Percentiles rank a stretch among this genome's conserved stretches.
Evolutionary conservation across 2,329 filamentous ascomycete species (phyloP).

Genomic region (Fusarium multiceps): DNA sequence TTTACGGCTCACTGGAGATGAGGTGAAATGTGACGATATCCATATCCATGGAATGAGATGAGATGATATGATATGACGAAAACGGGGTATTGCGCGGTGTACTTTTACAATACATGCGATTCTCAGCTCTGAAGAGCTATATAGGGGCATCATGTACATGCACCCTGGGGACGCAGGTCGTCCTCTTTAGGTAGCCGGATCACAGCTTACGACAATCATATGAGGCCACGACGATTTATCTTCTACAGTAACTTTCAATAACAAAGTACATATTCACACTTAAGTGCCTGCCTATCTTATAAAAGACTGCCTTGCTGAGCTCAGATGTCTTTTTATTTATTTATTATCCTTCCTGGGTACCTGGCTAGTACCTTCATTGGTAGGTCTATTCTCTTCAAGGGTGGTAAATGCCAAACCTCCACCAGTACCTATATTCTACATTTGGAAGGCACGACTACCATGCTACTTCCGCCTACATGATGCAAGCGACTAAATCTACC

Average conservation of each 20-base stretch:
- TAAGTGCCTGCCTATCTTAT: not conserved
- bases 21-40: not conserved
- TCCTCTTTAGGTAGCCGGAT: constrained; percentile 18
- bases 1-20: constrained; percentile 28
- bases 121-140: constrained; percentile 13
- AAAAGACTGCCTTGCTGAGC: not conserved
- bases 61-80: constrained; percentile 2
- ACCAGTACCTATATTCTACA: not conserved
- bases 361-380: not conserved
- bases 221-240: constrained; percentile 27
- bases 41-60: constrained; percentile 5
- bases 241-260: not conserved
- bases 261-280: not conserved
- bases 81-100: constrained; percentile 5
- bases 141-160: constrained; percentile 6
- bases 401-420: not conserved
- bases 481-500: not conserved
- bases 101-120: constrained; percentile 16
- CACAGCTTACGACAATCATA: constrained; percentile 37
- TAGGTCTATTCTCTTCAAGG: not conserved
- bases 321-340: not conserved
- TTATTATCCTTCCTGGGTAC: not conserved
- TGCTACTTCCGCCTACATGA: not conserved
- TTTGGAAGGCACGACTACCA: not conserved
- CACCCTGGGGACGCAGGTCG: constrained; percentile 27